Evolutionary conservation across 768 basidiomycete species (phyloP), one percentile per base, ranked within the genome.

Genomic region (Udeniomyces megalosporus): DNA sequence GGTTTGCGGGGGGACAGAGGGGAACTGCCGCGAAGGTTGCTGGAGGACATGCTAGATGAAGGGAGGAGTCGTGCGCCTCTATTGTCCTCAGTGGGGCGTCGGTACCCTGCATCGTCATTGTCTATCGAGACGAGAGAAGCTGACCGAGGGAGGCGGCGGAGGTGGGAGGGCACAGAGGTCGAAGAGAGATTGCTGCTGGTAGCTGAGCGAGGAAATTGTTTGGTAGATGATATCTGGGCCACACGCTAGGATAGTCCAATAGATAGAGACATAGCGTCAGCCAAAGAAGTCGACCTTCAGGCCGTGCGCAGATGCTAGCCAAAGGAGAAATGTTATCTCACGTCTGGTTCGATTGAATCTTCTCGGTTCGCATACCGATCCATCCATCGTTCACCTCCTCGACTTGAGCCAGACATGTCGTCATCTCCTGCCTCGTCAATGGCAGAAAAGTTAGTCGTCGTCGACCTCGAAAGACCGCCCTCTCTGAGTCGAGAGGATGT

Each of bases 311-410:
- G n/a, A n/a, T n/a, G n/a, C n/a, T n/a, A n/a, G n/a, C n/a, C n/a
- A n/a, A n/a, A 22, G 14, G 29, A 11, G n/a, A 48, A 49, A 20
- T 15, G 15, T 24, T n/a, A 29, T 42, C 58, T 26, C 50, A 60
- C 58, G 24, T 60, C 58, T 10, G 24, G 2, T 24, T 50, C 58
- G 15, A 45, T 51, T 32, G 32, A 32, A 17, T 60, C 58, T 12
- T 52, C 58, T 35, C 58, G 50, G 38, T 42, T 32, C 10, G 58
- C 34, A 46, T 60, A 60, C 22, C 58, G 31, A n/a, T 60, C 58
- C 58, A 60, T 60, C 58, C 58, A 60, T n/a, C 58, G 28, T 24
- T 60, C 38, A 32, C 28, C 34, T 42, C 58, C 47, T 49, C 24
- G 48, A 26, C 17, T 22, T 2, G 34, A 46, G 1, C 17, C 24